phyloP scores from a whole-genome alignment of 2,329 filamentous ascomycete genomes.

The Sclerotinia trifoliorum region DNA sequence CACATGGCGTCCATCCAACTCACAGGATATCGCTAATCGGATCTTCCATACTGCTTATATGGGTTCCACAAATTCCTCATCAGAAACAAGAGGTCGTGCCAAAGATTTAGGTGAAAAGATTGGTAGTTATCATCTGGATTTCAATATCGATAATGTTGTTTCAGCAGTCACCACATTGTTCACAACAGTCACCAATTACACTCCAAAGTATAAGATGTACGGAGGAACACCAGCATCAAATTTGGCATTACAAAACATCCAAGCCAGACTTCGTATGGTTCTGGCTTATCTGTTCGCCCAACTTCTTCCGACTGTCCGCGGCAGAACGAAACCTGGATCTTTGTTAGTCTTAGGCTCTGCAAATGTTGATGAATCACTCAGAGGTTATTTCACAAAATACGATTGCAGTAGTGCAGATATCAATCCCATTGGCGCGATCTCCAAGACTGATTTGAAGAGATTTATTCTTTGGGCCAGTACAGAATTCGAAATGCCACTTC shows the following conservation, averaged over 20 bases:
- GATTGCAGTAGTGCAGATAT: slow-evolving; percentile 45
- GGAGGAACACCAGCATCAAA: slow-evolving; percentile 52
- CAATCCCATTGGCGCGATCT: slow-evolving; percentile 61
- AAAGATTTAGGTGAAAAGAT: slow-evolving; percentile 60
- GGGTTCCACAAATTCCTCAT: slow-evolving; percentile 40
- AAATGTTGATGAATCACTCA: slow-evolving; percentile 60
- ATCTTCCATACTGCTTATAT: slow-evolving; percentile 55
- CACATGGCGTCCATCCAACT: slow-evolving; percentile 42
- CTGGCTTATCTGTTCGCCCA: slow-evolving; percentile 59
- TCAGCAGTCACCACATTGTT: slow-evolving; percentile 47
- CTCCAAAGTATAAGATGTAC: slow-evolving; percentile 58
- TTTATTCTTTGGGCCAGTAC: slow-evolving; percentile 66
- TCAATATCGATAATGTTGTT: slow-evolving; percentile 47
- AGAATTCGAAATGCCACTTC: slow-evolving; percentile 61
- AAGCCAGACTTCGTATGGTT: slow-evolving; percentile 64
- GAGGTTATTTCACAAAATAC: slow-evolving; percentile 62
- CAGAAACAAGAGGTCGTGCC: slow-evolving; percentile 60
- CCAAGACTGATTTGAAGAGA: slow-evolving; percentile 66
- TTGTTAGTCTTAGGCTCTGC: slow-evolving; percentile 66
- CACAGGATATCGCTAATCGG: slow-evolving; percentile 56
- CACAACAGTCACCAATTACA: slow-evolving; percentile 56
- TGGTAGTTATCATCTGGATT: slow-evolving; percentile 68
- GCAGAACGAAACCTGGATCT: slow-evolving; percentile 49
- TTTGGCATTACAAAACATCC: slow-evolving; percentile 62
- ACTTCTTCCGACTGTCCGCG: slow-evolving; percentile 59